phyloP scores from a whole-genome alignment of 2,329 filamentous ascomycete genomes.

The Dothiorella sarmentorum region DNA sequence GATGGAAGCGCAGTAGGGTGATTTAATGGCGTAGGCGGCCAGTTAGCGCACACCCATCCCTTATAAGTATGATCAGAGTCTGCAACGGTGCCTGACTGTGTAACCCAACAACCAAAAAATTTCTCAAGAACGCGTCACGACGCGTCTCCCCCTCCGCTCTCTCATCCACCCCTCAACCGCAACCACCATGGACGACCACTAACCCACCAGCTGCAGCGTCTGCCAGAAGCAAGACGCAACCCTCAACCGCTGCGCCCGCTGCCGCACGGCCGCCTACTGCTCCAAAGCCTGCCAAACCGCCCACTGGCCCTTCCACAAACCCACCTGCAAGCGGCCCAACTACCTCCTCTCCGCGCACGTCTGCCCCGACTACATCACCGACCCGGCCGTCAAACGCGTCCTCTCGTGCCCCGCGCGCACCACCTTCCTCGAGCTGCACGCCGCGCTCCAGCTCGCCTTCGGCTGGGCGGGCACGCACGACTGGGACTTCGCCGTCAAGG shows the following conservation, averaged over 20 bases:
- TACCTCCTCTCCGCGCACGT: constrained; percentile 27
- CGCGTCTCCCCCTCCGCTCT: no score
- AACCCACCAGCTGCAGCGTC: no score
- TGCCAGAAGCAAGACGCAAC: no score
- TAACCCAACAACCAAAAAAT: no score
- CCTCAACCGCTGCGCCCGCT: background rate
- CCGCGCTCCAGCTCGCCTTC: constrained; percentile 28
- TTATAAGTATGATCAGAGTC: no score
- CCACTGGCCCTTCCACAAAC: background rate
- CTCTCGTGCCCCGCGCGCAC: constrained; percentile 26
- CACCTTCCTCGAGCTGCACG: constrained; percentile 26
- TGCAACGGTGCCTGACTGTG: no score
- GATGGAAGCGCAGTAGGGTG: no score
- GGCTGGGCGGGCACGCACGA: constrained; percentile 26
- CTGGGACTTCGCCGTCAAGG: constrained; percentile 25
- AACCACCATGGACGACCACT: no score
- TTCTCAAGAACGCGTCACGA: no score
- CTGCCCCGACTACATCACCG: constrained; percentile 18
- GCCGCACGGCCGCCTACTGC: background rate
- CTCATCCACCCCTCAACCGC: no score
- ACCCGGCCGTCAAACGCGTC: constrained; percentile 26
- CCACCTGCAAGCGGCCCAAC: constrained; percentile 25
- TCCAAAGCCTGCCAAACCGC: background rate
- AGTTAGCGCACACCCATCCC: no score
- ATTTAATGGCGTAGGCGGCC: no score